phyloP scores from a whole-genome alignment of 345 rosid genomes.

The Nephelium lappaceum region DNA sequence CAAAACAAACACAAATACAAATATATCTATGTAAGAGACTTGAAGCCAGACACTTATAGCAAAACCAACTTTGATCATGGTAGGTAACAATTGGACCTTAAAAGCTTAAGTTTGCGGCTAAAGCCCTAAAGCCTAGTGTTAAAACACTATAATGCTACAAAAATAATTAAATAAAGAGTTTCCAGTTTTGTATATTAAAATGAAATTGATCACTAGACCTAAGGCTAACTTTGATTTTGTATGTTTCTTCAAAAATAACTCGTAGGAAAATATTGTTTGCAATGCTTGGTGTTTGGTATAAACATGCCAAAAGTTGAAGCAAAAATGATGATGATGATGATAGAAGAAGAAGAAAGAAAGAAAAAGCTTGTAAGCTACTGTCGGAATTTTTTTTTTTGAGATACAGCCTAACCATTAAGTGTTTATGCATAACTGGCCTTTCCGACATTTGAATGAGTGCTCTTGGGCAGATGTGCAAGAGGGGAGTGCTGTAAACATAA shows the following conservation, averaged over 20 bases:
- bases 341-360: background rate
- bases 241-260: background rate
- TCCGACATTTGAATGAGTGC: background rate
- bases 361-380: background rate
- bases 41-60: background rate
- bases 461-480: background rate
- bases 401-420: background rate
- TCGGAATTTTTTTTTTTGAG: background rate
- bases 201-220: too few relatives aligned
- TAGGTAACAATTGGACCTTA: background rate
- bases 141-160: too few relatives aligned
- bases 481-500: background rate
- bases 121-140: background rate
- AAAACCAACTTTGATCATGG: background rate
- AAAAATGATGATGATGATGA: too few relatives aligned
- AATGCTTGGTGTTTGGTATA: background rate
- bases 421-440: background rate
- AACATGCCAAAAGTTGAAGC: background rate
- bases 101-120: background rate
- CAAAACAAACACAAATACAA: background rate
- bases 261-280: background rate
- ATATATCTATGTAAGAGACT: background rate
- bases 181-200: too few relatives aligned
- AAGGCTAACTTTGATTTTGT: background rate
- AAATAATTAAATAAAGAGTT: too few relatives aligned